Evolutionary conservation across 2,329 filamentous ascomycete genomes (phyloP).

Genomic region (Aspergillus sp.): DNA sequence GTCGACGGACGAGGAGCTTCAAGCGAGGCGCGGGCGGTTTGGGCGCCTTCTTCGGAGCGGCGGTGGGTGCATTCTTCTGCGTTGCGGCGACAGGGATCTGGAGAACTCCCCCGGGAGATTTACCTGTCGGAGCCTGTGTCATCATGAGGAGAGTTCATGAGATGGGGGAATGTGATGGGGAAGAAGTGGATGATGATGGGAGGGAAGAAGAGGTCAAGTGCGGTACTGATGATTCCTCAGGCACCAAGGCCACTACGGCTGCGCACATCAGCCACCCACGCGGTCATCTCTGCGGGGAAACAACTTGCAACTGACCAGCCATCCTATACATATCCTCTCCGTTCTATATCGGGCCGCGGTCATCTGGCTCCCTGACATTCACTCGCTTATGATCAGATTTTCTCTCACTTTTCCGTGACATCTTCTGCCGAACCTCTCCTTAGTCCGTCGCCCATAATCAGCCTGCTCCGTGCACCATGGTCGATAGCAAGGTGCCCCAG

Average conservation of each 20-base stretch:
- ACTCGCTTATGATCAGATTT: too few species aligned
- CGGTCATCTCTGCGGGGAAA: neutral
- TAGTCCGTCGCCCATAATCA: neutral
- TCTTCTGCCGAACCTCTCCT: neutral
- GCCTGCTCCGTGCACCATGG: conserved; percentile 27
- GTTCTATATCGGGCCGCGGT: neutral
- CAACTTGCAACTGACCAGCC: neutral
- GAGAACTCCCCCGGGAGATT: conserved; percentile 52
- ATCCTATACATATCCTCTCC: neutral
- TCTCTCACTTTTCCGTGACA: neutral
- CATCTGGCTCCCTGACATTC: neutral
- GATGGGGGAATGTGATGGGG: neutral
- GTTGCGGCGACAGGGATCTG: conserved; percentile 49
- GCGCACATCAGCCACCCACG: neutral
- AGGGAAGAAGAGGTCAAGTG: neutral
- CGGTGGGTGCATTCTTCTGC: conserved; percentile 40
- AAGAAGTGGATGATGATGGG: neutral
- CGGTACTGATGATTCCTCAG: neutral
- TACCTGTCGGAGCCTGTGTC: conserved; percentile 27
- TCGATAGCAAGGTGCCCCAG: conserved; percentile 67
- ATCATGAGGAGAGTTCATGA: conserved; percentile 14
- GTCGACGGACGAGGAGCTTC: conserved; percentile 79
- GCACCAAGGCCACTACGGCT: neutral
- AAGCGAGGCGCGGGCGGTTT: conserved; percentile 60
- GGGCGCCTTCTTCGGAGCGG: conserved; percentile 45